Conservation (phyloP, 805 yeast species). For the Yamadazyma sp. region DNA sequence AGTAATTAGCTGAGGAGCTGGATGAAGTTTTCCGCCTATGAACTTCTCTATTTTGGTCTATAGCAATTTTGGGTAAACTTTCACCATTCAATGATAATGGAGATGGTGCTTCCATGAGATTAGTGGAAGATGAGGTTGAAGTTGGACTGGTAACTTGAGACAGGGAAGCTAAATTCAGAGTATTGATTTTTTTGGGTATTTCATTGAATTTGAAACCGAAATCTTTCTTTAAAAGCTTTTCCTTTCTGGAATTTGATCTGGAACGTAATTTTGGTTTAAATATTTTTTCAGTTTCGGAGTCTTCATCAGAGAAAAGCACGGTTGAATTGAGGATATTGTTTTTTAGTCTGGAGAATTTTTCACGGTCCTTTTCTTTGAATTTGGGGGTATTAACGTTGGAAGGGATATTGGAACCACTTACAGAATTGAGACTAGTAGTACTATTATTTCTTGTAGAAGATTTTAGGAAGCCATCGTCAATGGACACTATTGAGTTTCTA, state of each 20-base stretch:
- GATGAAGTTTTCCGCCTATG: constrained; percentile 4
- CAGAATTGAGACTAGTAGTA: constrained; percentile 19
- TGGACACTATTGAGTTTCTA: constrained; percentile 37
- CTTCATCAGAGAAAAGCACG: constrained; percentile 35
- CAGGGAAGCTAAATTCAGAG: not conserved
- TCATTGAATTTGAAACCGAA: constrained; percentile 21
- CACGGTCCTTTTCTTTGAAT: not conserved
- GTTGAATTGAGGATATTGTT: constrained; percentile 8
- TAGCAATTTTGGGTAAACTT: constrained; percentile 4
- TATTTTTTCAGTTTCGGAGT: constrained; percentile 27
- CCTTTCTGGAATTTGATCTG: constrained; percentile 16
- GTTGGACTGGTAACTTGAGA: too few relatives aligned
- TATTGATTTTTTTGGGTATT: constrained; percentile 5
- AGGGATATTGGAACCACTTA: constrained; percentile 3
- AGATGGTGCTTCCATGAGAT: constrained; percentile 17
- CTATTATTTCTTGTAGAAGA: constrained; percentile 33
- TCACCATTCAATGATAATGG: constrained; percentile 20
- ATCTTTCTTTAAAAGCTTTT: constrained; percentile 20
- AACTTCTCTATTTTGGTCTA: constrained; percentile 7
- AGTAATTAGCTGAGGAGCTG: not conserved
- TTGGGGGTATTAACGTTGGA: constrained; percentile 7
- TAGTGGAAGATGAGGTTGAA: constrained; percentile 5
- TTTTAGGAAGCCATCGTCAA: constrained; percentile 29
- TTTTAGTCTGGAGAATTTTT: constrained; percentile 6
- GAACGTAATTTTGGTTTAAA: constrained; percentile 13